Conservation (phyloP, 2,329 filamentous ascomycete genomes). For the Penicillium sp. region DNA sequence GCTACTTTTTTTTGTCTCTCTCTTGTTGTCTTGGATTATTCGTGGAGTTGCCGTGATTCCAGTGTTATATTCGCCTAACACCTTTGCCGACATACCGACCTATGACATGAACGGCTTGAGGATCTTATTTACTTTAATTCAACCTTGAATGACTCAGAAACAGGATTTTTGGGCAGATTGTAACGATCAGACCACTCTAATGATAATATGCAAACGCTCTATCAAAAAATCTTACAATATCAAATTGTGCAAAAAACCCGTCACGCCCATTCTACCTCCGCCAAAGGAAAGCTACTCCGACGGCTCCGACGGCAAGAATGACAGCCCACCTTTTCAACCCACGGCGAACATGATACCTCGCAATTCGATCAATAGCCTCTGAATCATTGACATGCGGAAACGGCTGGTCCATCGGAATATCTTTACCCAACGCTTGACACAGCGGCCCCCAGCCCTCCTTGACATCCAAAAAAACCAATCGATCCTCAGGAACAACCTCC, state of each 20-base stretch:
- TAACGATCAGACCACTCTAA: background rate
- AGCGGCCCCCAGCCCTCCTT: constrained; percentile 49
- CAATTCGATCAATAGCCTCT: constrained; percentile 18
- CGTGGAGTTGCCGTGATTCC: too few species aligned
- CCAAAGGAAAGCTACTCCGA: constrained; percentile 4
- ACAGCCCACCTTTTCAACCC: constrained; percentile 30
- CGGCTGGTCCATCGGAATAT: constrained; percentile 32
- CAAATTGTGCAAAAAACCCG: background rate
- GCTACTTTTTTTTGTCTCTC: too few species aligned
- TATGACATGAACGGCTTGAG: too few species aligned
- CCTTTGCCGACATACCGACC: too few species aligned
- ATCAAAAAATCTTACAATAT: background rate
- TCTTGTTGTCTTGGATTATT: too few species aligned
- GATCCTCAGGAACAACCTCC: constrained; percentile 29
- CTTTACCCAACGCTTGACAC: constrained; percentile 44
- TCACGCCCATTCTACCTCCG: background rate
- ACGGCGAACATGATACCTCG: constrained; percentile 23
- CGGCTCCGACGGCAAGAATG: constrained; percentile 19
- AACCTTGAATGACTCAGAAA: background rate
- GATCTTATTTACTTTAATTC: too few species aligned
- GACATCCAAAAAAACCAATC: constrained; percentile 37
- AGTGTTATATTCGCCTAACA: too few species aligned
- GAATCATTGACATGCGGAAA: constrained; percentile 43
- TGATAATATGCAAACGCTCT: background rate
- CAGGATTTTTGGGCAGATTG: background rate